Evolutionary conservation across 768 basidiomycete genomes (phyloP), one percentile per base, ranked within the genome.

Genomic region (Suillus lakei): DNA sequence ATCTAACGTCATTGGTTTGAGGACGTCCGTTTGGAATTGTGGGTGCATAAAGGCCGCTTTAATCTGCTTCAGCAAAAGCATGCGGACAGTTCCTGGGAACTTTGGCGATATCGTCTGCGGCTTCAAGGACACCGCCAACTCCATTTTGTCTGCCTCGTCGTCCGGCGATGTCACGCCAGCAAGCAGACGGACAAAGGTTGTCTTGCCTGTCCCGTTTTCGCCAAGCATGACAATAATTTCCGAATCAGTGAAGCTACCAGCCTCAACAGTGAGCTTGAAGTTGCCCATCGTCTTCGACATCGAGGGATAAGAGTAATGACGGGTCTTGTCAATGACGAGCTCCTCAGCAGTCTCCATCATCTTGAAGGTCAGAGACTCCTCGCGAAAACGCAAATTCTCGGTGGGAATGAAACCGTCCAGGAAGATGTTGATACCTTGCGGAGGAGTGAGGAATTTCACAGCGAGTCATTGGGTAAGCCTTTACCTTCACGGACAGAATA

Each of bases 141-240:
- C 85, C 79, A 94, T 87, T 76, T 91, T 93, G 78, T 92, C 91
- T 55, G 90, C 86, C 78, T 92, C 91, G 54, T 83, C 75, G 79
- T 99, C 98, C 6, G 97, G 97, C 2, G 66, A 63, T 23, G 84
- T 88, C 71, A 98, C 96, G 44, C 98, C 98, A 1, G 96, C 95
- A 60, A 99, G 85, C 62, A 99, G 81, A 67, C 96, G 93, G 64
- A 99, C 95, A 76, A 99, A 95, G 1, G 98, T 99, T 51, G 98
- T 98, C 84, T 99, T 99, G 44, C 98, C 96, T 3, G 95, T 99
- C 59, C 98, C 98, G 79, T 99, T 99, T 86, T 99, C 98, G 67
- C 98, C 98, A 39, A 99, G 83, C 91, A 99, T 93, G 77, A 99
- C 98, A 71, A 99, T 95, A 77, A 99, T 99, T 77, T 99, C 98